Base-by-base conservation (phyloP, 768 basidiomycete species). In the Termitomyces sp. region DNA sequence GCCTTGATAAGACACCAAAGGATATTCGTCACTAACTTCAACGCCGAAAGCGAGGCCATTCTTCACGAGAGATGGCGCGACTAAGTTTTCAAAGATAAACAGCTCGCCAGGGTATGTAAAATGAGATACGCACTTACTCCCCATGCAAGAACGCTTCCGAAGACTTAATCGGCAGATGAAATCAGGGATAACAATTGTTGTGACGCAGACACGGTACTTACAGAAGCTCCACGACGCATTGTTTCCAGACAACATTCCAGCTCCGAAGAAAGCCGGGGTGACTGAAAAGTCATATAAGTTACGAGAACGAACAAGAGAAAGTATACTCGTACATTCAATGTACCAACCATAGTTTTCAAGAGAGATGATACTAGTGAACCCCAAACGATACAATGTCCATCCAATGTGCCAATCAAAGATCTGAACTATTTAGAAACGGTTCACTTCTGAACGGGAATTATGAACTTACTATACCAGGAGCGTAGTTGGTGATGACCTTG, bases 341-440 rank as follows among this genome's bases (percentile, higher is more conserved):
- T 66, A 73, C 81, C 83, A 85, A 26, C 83, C 81, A 57, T 76
- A 83, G 64, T 83, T 83, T 52, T 85, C 85, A 51, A 83, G 69
- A 15, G 71, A 71, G 60, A 86, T 85, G 66, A 84, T 83, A 61
- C 77, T 76, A 10, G 77, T 80, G 73, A 81, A 84, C n/a, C 82
- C 84, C 26, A 84, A 62, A 44, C 81, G 74, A 67, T 76, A 83
- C 22, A 84, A 72, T 16, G 80, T 80, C 80, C 83, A 85, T 56
- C 82, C 83, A 52, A 83, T 75, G 61, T 86, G 84, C 84, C 83
- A 86, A 64, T 86, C 84, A 63, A 77, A 84, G 18, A 80, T 65
- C 79, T 80, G 55, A 18, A 44, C 13, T 3, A 41, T 28, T 26
- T 3, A 53, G 15, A 53, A 42, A 12, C 7, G 47, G 3, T 29